Percentiles rank a stretch among this genome's conserved stretches.
These are phyloP conservation scores for Nicotiana tabacum DNA, from an alignment of 257 asterid species.

Conservation along the genomic window DNA sequence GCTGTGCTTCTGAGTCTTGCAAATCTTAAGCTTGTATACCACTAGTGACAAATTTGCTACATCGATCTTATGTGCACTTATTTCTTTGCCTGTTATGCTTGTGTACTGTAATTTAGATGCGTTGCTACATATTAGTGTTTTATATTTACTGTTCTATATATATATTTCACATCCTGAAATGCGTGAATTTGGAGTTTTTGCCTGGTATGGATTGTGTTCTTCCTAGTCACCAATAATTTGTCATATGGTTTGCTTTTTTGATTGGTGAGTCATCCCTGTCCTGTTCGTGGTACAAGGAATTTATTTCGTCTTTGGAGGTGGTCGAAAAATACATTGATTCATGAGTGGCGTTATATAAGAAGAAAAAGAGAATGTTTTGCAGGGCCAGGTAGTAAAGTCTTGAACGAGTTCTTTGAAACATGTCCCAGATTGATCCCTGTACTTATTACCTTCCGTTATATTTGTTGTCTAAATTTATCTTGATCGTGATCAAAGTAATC, in stretches of 20 bases:
- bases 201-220: not conserved
- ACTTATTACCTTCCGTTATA: no score
- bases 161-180: not conserved
- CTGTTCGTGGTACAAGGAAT: not conserved
- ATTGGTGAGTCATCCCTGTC: not conserved
- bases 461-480: no score
- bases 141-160: not conserved
- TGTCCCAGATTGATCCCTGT: not conserved
- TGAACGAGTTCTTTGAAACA: not conserved
- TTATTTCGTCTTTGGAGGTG: no score
- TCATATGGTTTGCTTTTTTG: not conserved
- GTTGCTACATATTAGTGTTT: not conserved
- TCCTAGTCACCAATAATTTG: not conserved
- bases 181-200: not conserved
- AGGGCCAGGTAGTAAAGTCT: not conserved
- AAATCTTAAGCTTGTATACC: constrained; percentile 52
- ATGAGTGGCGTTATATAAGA: not conserved
- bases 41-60: not conserved
- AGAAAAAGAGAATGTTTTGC: not conserved
- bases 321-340: not conserved
- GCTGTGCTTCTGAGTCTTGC: constrained; percentile 45
- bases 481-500: no score
- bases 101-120: not conserved
- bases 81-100: not conserved
- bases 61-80: not conserved